Evolutionary conservation across 352 stramenopile species (phyloP).

Genomic region (Phytopythium boreale): DNA sequence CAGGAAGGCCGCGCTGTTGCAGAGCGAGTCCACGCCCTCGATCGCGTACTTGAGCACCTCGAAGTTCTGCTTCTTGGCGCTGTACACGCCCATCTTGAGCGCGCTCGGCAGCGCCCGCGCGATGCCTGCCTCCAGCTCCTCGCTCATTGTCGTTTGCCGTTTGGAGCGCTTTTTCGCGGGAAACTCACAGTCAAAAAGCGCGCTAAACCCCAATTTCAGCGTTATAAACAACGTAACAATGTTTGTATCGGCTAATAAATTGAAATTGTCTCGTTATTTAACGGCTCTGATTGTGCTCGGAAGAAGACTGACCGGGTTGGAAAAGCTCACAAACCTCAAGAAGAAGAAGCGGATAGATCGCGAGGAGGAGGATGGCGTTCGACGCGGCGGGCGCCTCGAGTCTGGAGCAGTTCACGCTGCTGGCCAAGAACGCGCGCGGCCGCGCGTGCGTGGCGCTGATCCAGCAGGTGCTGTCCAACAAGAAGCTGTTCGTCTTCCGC

Average conservation of each 20-base stretch:
- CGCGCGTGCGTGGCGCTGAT: constrained; percentile 90
- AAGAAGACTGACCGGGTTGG: background rate
- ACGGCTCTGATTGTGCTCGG: no score
- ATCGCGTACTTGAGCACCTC: constrained; percentile 75
- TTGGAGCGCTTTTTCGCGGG: constrained; percentile 6
- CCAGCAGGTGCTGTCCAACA: constrained; percentile 90
- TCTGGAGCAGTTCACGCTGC: constrained; percentile 92
- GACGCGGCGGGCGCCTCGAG: constrained; percentile 60
- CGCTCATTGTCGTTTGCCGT: constrained; percentile 28
- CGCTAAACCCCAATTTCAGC: background rate
- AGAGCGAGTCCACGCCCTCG: constrained; percentile 64
- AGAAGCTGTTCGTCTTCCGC: constrained; percentile 92
- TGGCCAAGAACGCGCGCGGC: constrained; percentile 89
- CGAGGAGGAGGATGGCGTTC: constrained; percentile 44
- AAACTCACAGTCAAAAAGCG: constrained; percentile 1
- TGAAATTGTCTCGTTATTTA: no score
- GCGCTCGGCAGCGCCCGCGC: constrained; percentile 55
- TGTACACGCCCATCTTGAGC: constrained; percentile 76
- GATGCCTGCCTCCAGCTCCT: constrained; percentile 58
- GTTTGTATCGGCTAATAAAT: no score
- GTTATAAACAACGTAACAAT: no score
- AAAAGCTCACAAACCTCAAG: no score
- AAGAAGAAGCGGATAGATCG: constrained; percentile 2
- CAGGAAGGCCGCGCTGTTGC: constrained; percentile 59
- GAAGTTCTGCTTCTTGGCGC: constrained; percentile 68